Evolutionary conservation across 257 asterid species (phyloP), one percentile per base, ranked within the genome.

Genomic region (Schizonepeta tenuifolia): DNA sequence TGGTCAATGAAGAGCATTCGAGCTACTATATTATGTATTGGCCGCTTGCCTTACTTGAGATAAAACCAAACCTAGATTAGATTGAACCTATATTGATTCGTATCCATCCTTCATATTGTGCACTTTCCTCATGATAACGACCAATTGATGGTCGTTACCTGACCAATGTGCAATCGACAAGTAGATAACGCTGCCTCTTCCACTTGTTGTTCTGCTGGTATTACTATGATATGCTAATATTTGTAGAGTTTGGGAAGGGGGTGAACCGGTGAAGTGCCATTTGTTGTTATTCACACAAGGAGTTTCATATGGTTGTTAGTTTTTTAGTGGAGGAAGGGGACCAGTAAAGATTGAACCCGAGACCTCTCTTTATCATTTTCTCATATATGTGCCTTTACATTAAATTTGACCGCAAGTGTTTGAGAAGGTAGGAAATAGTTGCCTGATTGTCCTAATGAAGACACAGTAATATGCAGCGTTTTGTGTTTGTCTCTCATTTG

Each of bases 111-210:
- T 47, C 70, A 31, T 21, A 59, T 43, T 11, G 17, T 18, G 54
- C 41, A 26, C 17, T 57, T 26, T 24, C 9, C 26, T 17, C 57
- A 65, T 26, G 17, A 9, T 36, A 33, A 38, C 26, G n/a, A 43
- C 28, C 14, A 44, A 58, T 57, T 43, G 67, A 59, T 17, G 50
- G 49, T 35, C 15, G 8, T 11, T n/a, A 61, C n/a, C 38, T n/a
- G 31, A 67, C 12, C 43, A 56, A 66, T 54, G 35, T 35, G 43
- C 22, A 57, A 12, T 55, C 11, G 33, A 43, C 36, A 43, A 20
- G 65, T 40, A 40, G 65, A 6, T 62, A 59, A 60, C 26, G 44
- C 26, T 26, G 44, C 35, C 54, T 74, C 43, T 66, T 56, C 54
- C 14, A 43, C 54, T 43, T 21, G 33, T 44, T 44, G 17, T 65